Base-by-base conservation (phyloP, 1,284 basidiomycete species). In the Ustanciosporium gigantosporum region DNA sequence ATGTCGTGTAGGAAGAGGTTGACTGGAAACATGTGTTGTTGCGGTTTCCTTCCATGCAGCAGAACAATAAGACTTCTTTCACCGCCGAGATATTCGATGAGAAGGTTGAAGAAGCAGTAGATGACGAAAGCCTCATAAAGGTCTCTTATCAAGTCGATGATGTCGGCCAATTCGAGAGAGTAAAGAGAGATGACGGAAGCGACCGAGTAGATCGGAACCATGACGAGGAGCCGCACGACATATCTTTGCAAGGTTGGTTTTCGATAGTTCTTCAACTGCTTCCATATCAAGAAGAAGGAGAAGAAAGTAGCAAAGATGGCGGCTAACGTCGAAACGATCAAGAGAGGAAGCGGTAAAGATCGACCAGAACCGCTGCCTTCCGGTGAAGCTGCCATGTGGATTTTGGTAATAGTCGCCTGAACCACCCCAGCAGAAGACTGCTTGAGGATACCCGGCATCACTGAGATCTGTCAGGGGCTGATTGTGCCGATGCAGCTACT, bases 51-150 rank as follows among this genome's bases (percentile, higher is more conserved):
- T 0, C 92, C 93, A 68, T 95, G 91, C 0, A 96, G 81, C 31
- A 91, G 84, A 41, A 95, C 93, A 31, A 98, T 84, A 2, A 97
- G 83, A 1, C 90, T 91, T 27, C 93, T 84, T 76, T 97, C 93
- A 46, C 93, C 94, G 25, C 93, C 93, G 9, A 96, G 85, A 77
- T 93, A 93, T 55, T 79, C 80, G 35, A 80, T 78, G 34, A 80
- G 67, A 2, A 79, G 73, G 25, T 62, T 67, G 66, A 80, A 79
- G 70, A 80, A 80, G 46, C 52, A 92, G 79, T 97, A 96, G 69
- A 96, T 96, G 34, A 96, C 92, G 76, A 95, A 96, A 1, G 91
- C 92, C 52, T 99, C 94, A 79, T 99, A 98, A 11, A 98, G 85
- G 78, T 99, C 95, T 31, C 94, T 84, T 49, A 97, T 82, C 19